Percentiles rank a stretch among this genome's conserved stretches.
These are phyloP conservation scores for Russula foetens DNA, from an alignment of 768 basidiomycete genomes.

Conservation along the genomic window DNA sequence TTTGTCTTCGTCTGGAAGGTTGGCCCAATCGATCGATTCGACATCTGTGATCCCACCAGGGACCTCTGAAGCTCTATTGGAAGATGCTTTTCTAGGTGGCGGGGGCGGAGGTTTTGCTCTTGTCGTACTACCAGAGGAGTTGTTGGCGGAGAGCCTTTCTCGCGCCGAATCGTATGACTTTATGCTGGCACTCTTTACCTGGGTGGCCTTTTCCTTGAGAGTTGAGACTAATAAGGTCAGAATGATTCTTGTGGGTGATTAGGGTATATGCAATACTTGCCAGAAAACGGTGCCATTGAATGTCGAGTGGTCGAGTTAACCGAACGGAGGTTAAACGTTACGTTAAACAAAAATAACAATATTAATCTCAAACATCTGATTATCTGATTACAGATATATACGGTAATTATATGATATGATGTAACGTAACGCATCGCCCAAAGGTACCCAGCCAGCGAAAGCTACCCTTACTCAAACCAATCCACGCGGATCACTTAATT, in stretches of 20 bases:
- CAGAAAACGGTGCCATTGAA: constrained; percentile 11
- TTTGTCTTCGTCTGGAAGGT: constrained; percentile 61
- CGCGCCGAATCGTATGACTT: constrained; percentile 7
- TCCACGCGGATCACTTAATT: no score
- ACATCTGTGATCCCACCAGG: neutral
- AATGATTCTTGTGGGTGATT: no score
- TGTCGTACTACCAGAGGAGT: neutral
- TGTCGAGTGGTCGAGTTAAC: neutral
- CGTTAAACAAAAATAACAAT: no score
- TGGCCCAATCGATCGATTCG: constrained; percentile 53
- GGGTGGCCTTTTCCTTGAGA: constrained; percentile 10
- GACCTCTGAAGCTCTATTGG: neutral
- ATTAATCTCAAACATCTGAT: no score
- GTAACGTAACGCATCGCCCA: no score
- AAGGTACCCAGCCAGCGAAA: no score
- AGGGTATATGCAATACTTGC: neutral
- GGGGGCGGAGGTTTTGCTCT: constrained; percentile 4
- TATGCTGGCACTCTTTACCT: neutral
- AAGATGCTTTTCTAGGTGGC: neutral
- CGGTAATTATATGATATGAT: no score
- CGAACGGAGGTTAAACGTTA: no score
- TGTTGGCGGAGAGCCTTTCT: neutral
- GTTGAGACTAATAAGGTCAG: neutral
- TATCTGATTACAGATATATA: no score
- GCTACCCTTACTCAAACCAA: no score